These are phyloP conservation scores for Helicocarpus griseus DNA, from an alignment of 2,329 filamentous ascomycete species.

Conservation along the genomic window DNA sequence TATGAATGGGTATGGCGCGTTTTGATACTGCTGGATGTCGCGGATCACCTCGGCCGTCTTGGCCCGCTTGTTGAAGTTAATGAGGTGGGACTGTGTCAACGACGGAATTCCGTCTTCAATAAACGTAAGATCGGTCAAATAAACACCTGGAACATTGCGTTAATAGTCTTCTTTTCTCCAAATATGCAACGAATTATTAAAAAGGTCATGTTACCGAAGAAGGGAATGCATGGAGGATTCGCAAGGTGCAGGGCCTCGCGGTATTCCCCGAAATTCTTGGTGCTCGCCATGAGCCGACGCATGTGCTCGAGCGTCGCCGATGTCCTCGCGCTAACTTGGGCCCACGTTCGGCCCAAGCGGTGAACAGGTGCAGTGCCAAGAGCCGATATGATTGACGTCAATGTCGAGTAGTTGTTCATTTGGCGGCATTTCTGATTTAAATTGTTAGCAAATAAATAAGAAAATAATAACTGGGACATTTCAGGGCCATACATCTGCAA, in stretches of 20 bases:
- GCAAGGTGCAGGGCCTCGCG: conserved; percentile 84
- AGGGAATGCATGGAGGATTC: conserved; percentile 94
- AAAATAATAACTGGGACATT: conserved; percentile 28
- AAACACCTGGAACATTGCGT: conserved; percentile 57
- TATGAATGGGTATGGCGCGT: conserved; percentile 87
- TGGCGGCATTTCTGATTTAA: conserved; percentile 72
- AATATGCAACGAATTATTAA: not conserved
- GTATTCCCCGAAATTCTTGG: conserved; percentile 97
- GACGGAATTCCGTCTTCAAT: conserved; percentile 98
- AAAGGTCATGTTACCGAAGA: conserved; percentile 61
- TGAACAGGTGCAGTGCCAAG: conserved; percentile 91
- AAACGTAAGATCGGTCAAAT: conserved; percentile 93
- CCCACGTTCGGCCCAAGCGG: conserved; percentile 87
- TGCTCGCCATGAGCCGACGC: conserved; percentile 91
- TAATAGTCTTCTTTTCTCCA: no score
- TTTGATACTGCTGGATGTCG: conserved; percentile 97
- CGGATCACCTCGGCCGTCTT: conserved; percentile 98
- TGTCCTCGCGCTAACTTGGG: conserved; percentile 79
- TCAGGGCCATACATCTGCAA: conserved; percentile 65
- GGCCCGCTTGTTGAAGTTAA: conserved; percentile 96
- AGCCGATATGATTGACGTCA: conserved; percentile 96
- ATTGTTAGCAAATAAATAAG: conserved; percentile 6
- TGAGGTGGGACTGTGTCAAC: conserved; percentile 88
- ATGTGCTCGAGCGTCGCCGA: conserved; percentile 74
- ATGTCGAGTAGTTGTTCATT: conserved; percentile 92